Base-by-base conservation (phyloP, 352 stramenopile genomes). In the Lagenidium giganteum region DNA sequence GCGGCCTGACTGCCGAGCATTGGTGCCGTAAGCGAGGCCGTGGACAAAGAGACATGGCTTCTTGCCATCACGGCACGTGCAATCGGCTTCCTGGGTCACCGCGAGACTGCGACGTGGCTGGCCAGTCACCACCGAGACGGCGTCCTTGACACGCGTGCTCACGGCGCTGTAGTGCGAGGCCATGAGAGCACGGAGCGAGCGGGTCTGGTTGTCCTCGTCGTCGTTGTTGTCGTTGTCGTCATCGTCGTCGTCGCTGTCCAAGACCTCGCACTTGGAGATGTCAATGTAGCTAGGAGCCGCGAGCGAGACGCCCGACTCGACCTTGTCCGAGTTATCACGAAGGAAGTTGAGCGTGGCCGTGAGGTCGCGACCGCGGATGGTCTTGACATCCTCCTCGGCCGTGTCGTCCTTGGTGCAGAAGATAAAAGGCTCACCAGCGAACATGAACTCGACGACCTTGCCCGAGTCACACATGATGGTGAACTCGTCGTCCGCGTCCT, bases 1-100 rank as follows among this genome's bases (percentile, higher is more conserved):
- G 42, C 42, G 28, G 27, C 36, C 53, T 49, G 39, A 26, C 32
- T 57, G 34, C 58, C 58, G 14, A 46, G 32, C 25, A 63, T 60
- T 8, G 50, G 57, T 6, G 44, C 46, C 3, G 38, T 42, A 5
- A 66, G 43, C 20, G 51, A 61, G 41, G 18, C 58, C 58, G 28
- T 67, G 58, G 5, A 67, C 52, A 39, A 67, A 67, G n/a, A 67
- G 38, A 28, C 58, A 67, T 29, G 56, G 43, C 50, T 57, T 61
- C n/a, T 47, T 50, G 21, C 53, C 53, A 14, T 28, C 24, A 12
- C 4, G 26, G 34, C 34, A 42, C 25, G 30, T 53, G 35, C 35
- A 45, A 27, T 33, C 30, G 32, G 39, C 37, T 1, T 54, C 51
- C 12, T 27, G 22, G 24, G 47, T 29, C 5, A 13, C 49, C 30